Conservation (phyloP, 495 filamentous ascomycete genomes). For the Penicillium taxi region DNA sequence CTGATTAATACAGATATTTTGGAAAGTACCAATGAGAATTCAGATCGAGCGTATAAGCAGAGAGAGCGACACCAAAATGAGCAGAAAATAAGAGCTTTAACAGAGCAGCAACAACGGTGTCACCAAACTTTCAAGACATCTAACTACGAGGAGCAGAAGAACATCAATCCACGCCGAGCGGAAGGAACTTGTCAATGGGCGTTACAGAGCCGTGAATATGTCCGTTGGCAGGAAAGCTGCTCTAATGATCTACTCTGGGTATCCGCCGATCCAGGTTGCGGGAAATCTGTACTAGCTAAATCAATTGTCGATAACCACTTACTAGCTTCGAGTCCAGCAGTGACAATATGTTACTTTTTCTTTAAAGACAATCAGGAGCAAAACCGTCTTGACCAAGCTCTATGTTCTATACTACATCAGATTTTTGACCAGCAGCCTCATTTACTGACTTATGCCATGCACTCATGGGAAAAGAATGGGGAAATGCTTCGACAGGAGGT, state of each 20-base stretch:
- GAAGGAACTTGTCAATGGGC: too few relatives aligned
- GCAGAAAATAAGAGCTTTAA: too few relatives aligned
- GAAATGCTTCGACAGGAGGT: constrained; percentile 24
- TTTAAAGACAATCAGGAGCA: constrained; percentile 48
- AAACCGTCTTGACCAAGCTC: constrained; percentile 26
- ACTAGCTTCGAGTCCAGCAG: too few relatives aligned
- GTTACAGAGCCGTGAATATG: too few relatives aligned
- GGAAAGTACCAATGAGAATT: too few relatives aligned
- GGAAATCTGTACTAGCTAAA: constrained; percentile 46
- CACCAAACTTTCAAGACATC: too few relatives aligned
- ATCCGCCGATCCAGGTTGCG: constrained; percentile 48
- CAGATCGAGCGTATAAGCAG: too few relatives aligned
- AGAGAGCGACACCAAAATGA: too few relatives aligned
- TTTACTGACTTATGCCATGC: constrained; percentile 21
- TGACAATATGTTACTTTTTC: constrained; percentile 45
- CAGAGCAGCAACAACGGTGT: too few relatives aligned
- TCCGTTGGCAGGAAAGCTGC: not conserved
- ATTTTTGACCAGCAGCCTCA: constrained; percentile 25
- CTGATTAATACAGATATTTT: too few relatives aligned
- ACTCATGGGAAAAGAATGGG: constrained; percentile 15
- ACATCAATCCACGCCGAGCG: too few relatives aligned
- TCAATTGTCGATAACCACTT: constrained; percentile 41
- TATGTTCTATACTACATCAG: constrained; percentile 42
- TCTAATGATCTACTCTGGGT: constrained; percentile 32
- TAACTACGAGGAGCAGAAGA: too few relatives aligned